A percentile compares a stretch with the other conserved stretches of the same genome.
Conservation (phyloP, 805 yeast species). For the Hanseniaspora vineae region DNA sequence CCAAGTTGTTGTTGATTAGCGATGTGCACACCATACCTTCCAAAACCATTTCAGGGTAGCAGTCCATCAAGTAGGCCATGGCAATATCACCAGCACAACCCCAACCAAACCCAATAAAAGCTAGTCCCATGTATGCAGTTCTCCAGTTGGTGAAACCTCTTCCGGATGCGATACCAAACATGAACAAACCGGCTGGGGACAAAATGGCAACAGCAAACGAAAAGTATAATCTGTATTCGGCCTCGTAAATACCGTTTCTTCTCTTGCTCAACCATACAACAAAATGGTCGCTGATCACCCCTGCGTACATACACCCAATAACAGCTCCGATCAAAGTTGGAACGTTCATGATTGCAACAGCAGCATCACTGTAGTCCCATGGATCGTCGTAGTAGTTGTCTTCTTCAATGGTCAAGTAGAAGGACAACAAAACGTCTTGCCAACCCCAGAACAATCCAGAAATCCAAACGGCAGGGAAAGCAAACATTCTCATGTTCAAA, state of each 20-base stretch:
- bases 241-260: conserved; percentile 49
- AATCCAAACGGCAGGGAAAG: conserved; percentile 50
- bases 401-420: conserved; percentile 63
- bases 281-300: conserved; percentile 44
- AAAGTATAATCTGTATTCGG: conserved; percentile 51
- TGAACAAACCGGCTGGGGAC: conserved; percentile 48
- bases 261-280: conserved; percentile 49
- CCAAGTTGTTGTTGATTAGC: conserved; percentile 50
- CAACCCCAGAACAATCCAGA: conserved; percentile 72
- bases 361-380: conserved; percentile 49
- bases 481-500: conserved; percentile 41
- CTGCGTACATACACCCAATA: conserved; percentile 55
- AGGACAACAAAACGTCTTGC: conserved; percentile 65
- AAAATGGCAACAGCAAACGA: conserved; percentile 41
- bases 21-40: conserved; percentile 62
- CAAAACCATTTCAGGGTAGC: conserved; percentile 55
- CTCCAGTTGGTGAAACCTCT: conserved; percentile 36
- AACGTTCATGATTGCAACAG: conserved; percentile 64
- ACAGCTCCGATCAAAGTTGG: conserved; percentile 57
- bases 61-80: conserved; percentile 53
- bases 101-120: conserved; percentile 54
- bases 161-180: conserved; percentile 57
- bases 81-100: conserved; percentile 64
- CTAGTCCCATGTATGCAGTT: conserved; percentile 46
- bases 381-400: conserved; percentile 53